Conservation (phyloP, 139 green algal species). For the Chlorokybus atmophyticus region DNA sequence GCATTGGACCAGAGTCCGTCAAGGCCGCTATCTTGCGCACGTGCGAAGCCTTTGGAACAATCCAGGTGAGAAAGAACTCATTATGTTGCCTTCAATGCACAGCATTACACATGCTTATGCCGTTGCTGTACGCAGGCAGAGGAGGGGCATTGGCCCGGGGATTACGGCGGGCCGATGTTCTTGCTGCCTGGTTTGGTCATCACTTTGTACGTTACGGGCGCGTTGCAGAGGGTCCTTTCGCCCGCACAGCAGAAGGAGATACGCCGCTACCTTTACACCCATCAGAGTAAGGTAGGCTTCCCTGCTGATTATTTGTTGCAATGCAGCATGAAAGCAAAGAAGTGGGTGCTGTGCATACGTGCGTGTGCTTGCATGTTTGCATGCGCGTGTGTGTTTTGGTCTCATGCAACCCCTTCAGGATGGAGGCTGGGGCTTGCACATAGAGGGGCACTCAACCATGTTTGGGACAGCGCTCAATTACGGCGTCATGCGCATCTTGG, state of each 20-base stretch:
- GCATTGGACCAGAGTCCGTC: no score
- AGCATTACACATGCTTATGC: no score
- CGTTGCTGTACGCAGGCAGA: no score
- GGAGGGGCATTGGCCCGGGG: slow-evolving; percentile 90
- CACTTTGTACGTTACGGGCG: slow-evolving; percentile 56
- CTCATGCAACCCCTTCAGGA: slow-evolving; percentile 51
- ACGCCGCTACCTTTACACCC: slow-evolving; percentile 83
- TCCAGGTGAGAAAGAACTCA: no score
- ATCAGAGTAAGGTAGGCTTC: no score
- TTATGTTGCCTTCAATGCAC: no score
- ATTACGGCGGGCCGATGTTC: slow-evolving; percentile 99
- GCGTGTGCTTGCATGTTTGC: neutral
- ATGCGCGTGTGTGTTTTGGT: slow-evolving; percentile 6
- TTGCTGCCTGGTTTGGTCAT: slow-evolving; percentile 93
- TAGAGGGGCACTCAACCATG: slow-evolving; percentile 94
- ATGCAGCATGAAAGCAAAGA: no score
- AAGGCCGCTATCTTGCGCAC: no score
- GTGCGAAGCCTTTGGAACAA: no score
- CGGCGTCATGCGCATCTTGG: slow-evolving; percentile 30
- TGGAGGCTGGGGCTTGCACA: slow-evolving; percentile 92
- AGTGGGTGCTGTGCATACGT: neutral
- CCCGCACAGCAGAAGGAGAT: slow-evolving; percentile 49
- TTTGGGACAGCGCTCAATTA: slow-evolving; percentile 87
- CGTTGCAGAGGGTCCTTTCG: slow-evolving; percentile 58
- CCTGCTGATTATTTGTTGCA: no score